Percentiles rank a stretch among this genome's conserved stretches.
Conservation (phyloP, 2,329 filamentous ascomycete genomes). For the Podosphaera aphanis region DNA sequence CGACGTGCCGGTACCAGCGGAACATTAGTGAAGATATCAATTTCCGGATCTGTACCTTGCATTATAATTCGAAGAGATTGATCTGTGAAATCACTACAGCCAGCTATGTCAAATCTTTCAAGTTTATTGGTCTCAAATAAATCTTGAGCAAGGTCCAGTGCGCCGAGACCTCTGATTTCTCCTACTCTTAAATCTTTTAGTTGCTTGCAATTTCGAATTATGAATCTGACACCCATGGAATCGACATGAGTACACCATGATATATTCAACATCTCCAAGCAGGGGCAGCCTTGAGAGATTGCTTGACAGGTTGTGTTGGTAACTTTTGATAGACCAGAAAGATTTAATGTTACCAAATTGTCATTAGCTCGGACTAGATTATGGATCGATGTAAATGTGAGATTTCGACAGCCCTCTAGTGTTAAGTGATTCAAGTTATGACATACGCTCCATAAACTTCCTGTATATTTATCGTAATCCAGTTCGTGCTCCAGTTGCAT, state of each 20-base stretch:
- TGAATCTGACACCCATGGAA: constrained; percentile 45
- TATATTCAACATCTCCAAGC: constrained; percentile 66
- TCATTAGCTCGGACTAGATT: constrained; percentile 52
- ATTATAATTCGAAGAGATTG: constrained; percentile 49
- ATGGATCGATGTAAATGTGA: constrained; percentile 55
- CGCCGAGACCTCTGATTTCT: constrained; percentile 60
- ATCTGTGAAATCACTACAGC: constrained; percentile 59
- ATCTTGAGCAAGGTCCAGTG: constrained; percentile 43
- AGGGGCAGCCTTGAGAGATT: constrained; percentile 56
- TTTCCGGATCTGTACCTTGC: constrained; percentile 49
- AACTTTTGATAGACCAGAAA: constrained; percentile 58
- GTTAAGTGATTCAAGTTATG: constrained; percentile 71
- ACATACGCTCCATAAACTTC: constrained; percentile 62
- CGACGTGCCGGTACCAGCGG: constrained; percentile 55
- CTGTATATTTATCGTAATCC: constrained; percentile 52
- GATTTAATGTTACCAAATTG: constrained; percentile 59
- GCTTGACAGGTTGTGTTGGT: constrained; percentile 73
- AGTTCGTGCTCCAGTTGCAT: constrained; percentile 69
- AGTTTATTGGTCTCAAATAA: constrained; percentile 64
- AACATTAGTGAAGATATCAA: constrained; percentile 57
- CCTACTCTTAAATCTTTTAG: constrained; percentile 62
- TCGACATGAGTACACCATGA: constrained; percentile 85
- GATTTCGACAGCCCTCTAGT: constrained; percentile 72
- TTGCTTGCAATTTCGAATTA: constrained; percentile 49
- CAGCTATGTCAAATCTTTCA: constrained; percentile 59